Evolutionary conservation across 768 basidiomycete species (phyloP), one percentile per base, ranked within the genome.

Genomic region (Termitomyces sp.): DNA sequence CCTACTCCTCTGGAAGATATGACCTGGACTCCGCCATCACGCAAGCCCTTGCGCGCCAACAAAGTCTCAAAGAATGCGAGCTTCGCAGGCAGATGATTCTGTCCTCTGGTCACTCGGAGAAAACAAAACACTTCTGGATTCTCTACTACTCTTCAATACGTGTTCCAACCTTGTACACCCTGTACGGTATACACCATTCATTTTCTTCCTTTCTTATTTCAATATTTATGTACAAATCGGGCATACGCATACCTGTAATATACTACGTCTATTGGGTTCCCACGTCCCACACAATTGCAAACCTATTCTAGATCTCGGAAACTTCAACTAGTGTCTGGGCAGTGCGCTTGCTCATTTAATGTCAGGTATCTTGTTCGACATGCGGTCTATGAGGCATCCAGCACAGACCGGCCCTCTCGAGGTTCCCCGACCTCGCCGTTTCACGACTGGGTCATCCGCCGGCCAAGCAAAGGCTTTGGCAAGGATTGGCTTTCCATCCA

Each of bases 1-100:
- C 85, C 85, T 11, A 82, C 80, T 63, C 81, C 83, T 10, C 69
- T 80, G n/a, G 72, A 75, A 41, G 71, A 79, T 44, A 86, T 85
- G 84, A 59, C 77, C 44, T 61, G 65, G 57, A 50, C 48, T 48
- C 46, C 56, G 51, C 56, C 52, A 61, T 63, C 63, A 62, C 58
- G 63, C 52, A 61, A 65, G 35, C 63, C 60, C 32, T 49, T 55
- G 19, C 54, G 55, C 41, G 61, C 67, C 50, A 63, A 75, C 31
- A 57, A 67, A 27, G 68, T 78, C 40, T 71, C 75, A 8, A 67
- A 65, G 45, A 58, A 73, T 54, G 73, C 76, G 16, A 72, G 63
- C 47, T 64, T 78, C 27, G 79, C 78, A 7, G 79, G 79, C 35
- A 69, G 79, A 59, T 81, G 62, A 68, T 54, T 2, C 6, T 4